Conservation (phyloP, 805 yeast genomes). For the Ascoidea asiatica region DNA sequence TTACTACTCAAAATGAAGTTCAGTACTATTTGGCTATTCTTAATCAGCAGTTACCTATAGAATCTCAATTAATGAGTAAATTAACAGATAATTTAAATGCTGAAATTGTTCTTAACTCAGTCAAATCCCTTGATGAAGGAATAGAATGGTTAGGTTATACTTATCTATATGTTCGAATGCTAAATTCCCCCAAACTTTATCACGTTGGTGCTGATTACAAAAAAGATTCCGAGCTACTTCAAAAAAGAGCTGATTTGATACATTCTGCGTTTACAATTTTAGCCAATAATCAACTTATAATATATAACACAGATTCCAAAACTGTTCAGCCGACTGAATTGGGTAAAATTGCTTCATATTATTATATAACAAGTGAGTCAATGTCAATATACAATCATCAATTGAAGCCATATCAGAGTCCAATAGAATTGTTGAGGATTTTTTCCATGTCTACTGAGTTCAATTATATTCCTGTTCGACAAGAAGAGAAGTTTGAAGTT, state of each 20-base stretch:
- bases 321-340: constrained; percentile 45
- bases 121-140: constrained; percentile 50
- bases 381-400: constrained; percentile 49
- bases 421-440: constrained; percentile 62
- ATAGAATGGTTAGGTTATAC: constrained; percentile 70
- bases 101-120: constrained; percentile 65
- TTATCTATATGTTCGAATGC: constrained; percentile 70
- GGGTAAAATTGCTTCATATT: constrained; percentile 78
- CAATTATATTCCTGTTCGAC: constrained; percentile 68
- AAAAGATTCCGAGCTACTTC: constrained; percentile 31
- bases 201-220: constrained; percentile 58
- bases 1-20: constrained; percentile 74
- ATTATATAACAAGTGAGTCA: constrained; percentile 66
- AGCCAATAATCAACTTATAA: constrained; percentile 39
- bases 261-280: constrained; percentile 65
- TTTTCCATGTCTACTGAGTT: constrained; percentile 82
- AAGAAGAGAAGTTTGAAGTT: constrained; percentile 72
- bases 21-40: constrained; percentile 83
- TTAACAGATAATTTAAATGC: constrained; percentile 75
- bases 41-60: constrained; percentile 86
- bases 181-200: constrained; percentile 56
- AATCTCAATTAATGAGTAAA: constrained; percentile 65
- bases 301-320: constrained; percentile 40
- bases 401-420: constrained; percentile 49
- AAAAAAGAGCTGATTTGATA: constrained; percentile 48